A percentile compares a stretch with the other conserved stretches of the same genome.
Conservation (phyloP, 2,329 filamentous ascomycete genomes). For the Lasiodiplodia gonubiensis region DNA sequence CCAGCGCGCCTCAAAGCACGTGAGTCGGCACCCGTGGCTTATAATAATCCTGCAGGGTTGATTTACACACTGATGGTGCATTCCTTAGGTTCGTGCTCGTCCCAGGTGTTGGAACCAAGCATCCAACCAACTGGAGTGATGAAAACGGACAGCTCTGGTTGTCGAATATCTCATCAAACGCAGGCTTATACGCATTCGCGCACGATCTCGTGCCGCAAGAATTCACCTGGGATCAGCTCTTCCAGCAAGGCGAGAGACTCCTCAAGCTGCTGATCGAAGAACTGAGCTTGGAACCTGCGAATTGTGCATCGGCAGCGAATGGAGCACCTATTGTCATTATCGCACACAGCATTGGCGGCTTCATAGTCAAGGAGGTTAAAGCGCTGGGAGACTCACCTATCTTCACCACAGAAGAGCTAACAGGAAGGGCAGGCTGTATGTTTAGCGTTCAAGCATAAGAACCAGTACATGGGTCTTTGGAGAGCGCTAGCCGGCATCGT, state of each 20-base stretch:
- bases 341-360: constrained; percentile 14
- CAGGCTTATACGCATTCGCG: neutral
- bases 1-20: neutral
- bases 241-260: neutral
- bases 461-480: neutral
- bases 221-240: neutral
- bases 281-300: neutral
- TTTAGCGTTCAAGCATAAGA: constrained; percentile 1
- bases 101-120: constrained; percentile 2
- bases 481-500: neutral
- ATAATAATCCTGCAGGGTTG: neutral
- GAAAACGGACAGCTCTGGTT: neutral
- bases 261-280: neutral
- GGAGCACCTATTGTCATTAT: neutral
- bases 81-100: neutral
- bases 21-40: neutral
- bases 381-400: neutral
- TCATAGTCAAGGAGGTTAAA: constrained; percentile 11
- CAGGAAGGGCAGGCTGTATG: neutral
- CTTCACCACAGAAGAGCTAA: neutral
- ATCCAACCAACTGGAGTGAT: neutral
- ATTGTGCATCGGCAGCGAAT: neutral
- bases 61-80: neutral
- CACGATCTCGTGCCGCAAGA: neutral
- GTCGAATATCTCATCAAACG: neutral